A percentile compares a stretch with the other conserved stretches of the same genome.
Conservation (phyloP, 2,329 filamentous ascomycete genomes). For the Colletotrichum tanaceti region DNA sequence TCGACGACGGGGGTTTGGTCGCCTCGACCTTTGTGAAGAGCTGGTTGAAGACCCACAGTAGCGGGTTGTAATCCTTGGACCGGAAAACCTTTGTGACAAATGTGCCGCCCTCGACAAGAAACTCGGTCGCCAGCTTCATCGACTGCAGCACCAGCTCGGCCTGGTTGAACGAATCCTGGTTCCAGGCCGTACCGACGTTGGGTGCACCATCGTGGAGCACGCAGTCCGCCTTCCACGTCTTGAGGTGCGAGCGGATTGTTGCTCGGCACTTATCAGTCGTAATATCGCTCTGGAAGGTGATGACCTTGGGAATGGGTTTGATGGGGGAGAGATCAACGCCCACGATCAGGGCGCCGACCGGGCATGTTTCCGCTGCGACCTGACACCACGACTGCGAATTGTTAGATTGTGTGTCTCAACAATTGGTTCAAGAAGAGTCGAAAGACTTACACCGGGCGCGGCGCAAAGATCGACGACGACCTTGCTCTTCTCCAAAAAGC, state of each 20-base stretch:
- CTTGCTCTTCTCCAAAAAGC: slow-evolving; percentile 96
- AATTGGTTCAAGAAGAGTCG: slow-evolving; percentile 9
- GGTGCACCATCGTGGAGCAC: slow-evolving; percentile 97
- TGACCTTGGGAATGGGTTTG: slow-evolving; percentile 92
- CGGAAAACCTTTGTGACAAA: slow-evolving; percentile 99
- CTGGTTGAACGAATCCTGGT: slow-evolving; percentile 98
- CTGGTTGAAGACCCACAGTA: slow-evolving; percentile 98
- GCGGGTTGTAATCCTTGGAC: slow-evolving; percentile 94
- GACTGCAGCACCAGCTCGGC: slow-evolving; percentile 91
- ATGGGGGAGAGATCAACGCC: slow-evolving; percentile 96
- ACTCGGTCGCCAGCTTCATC: slow-evolving; percentile 94
- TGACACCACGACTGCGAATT: slow-evolving; percentile 85
- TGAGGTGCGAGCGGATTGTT: slow-evolving; percentile 88
- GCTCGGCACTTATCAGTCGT: slow-evolving; percentile 96
- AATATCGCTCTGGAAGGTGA: slow-evolving; percentile 97
- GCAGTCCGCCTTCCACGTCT: slow-evolving; percentile 95
- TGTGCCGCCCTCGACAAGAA: slow-evolving; percentile 86
- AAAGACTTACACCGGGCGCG: slow-evolving; percentile 80
- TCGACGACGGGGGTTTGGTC: slow-evolving; percentile 94
- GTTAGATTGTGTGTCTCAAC: not conserved
- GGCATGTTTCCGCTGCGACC: slow-evolving; percentile 96
- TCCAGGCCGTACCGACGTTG: slow-evolving; percentile 98
- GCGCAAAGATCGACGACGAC: slow-evolving; percentile 97
- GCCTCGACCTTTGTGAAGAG: slow-evolving; percentile 95
- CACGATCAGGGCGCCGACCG: slow-evolving; percentile 86